These are phyloP conservation scores for Trichoderma semiorbis DNA, from an alignment of 2,329 filamentous ascomycete genomes.

Conservation along the genomic window DNA sequence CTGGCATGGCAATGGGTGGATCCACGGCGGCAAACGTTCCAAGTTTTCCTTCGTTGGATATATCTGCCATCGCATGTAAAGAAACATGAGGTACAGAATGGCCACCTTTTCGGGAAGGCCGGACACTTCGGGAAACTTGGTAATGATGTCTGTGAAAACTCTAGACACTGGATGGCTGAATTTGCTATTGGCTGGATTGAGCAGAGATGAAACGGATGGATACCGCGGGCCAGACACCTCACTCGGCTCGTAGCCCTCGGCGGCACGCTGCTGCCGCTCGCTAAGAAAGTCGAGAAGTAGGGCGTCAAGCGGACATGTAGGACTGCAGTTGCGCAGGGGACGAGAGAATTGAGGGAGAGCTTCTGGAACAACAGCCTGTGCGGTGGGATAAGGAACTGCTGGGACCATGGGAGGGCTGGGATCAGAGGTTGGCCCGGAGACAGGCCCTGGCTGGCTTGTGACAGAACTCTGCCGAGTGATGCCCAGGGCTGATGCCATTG, in stretches of 20 bases:
- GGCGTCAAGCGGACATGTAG: slow-evolving; percentile 73
- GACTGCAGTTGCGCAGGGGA: slow-evolving; percentile 56
- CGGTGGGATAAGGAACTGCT: background rate
- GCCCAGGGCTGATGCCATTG: background rate
- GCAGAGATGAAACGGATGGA: slow-evolving; percentile 73
- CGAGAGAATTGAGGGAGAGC: slow-evolving; percentile 25
- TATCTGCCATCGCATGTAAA: slow-evolving; percentile 82
- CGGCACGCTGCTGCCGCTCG: slow-evolving; percentile 62
- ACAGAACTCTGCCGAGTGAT: background rate
- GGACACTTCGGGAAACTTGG: slow-evolving; percentile 76
- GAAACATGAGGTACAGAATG: slow-evolving; percentile 81
- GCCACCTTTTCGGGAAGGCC: slow-evolving; percentile 79
- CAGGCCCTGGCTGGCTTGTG: slow-evolving; percentile 47
- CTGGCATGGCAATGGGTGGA: slow-evolving; percentile 64
- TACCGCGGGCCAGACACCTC: slow-evolving; percentile 74
- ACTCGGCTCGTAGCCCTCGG: slow-evolving; percentile 60
- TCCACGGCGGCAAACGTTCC: slow-evolving; percentile 70
- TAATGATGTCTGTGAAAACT: slow-evolving; percentile 79
- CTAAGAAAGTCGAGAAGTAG: slow-evolving; percentile 78
- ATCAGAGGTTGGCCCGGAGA: slow-evolving; percentile 54
- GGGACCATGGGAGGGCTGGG: background rate
- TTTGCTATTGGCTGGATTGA: slow-evolving; percentile 63
- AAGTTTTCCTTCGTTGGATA: slow-evolving; percentile 76
- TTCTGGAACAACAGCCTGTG: background rate
- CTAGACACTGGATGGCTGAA: slow-evolving; percentile 75